These are phyloP conservation scores for Toxoplasma gondii DNA, from an alignment of 169 alveolate genomes.

Conservation along the genomic window DNA sequence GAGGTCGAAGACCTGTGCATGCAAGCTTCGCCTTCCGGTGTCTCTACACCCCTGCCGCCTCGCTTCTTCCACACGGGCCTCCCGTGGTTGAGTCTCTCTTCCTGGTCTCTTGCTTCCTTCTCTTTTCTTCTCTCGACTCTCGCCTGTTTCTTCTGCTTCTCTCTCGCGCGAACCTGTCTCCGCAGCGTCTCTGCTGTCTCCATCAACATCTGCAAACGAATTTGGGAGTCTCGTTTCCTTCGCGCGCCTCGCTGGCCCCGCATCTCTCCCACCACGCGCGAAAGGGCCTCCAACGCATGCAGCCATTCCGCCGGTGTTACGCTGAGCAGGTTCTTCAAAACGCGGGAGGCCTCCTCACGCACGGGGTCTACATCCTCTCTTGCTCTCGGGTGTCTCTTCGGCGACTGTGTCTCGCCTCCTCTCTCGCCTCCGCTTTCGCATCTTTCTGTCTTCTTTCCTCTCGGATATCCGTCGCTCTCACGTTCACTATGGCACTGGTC, in stretches of 20 bases:
- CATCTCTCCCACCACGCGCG: neutral
- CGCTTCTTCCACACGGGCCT: neutral
- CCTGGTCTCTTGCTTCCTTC: neutral
- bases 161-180: neutral
- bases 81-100: neutral
- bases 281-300: neutral
- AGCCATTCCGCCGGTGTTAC: neutral
- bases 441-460: too few species aligned
- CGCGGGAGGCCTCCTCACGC: slow-evolving; percentile 3
- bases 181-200: neutral
- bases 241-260: neutral
- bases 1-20: too few species aligned
- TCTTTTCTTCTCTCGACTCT: neutral
- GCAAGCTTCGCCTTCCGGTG: neutral
- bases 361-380: too few species aligned
- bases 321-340: neutral
- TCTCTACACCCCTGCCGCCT: neutral
- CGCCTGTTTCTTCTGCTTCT: neutral
- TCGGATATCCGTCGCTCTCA: too few species aligned
- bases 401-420: too few species aligned
- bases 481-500: too few species aligned
- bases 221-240: neutral
- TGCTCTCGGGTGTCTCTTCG: too few species aligned
- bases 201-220: neutral
- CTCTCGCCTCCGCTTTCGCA: too few species aligned